phyloP scores from a whole-genome alignment of 768 basidiomycete species.

The Xerocomus spinulosus region DNA sequence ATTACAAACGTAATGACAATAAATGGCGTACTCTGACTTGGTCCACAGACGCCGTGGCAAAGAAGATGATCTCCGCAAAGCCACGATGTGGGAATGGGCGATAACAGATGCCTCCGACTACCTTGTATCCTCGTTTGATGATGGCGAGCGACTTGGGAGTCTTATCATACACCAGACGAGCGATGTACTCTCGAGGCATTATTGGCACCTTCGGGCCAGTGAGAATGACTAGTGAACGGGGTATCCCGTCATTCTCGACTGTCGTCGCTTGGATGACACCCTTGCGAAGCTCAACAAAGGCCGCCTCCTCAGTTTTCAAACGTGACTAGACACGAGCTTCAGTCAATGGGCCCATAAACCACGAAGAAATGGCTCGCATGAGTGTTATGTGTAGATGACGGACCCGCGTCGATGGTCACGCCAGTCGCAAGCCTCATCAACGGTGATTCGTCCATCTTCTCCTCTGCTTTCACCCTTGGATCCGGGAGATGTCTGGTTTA shows the following conservation, averaged over 20 bases:
- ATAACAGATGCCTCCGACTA: constrained; percentile 97
- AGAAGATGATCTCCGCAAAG: constrained; percentile 98
- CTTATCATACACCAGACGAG: constrained; percentile 86
- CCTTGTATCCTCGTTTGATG: constrained; percentile 90
- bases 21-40: constrained; percentile 80
- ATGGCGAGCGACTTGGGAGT: constrained; percentile 94
- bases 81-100: constrained; percentile 91
- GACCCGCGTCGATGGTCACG: constrained; percentile 67
- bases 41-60: constrained; percentile 92
- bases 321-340: constrained; percentile 40
- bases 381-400: constrained; percentile 39
- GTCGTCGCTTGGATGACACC: constrained; percentile 80
- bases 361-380: constrained; percentile 42
- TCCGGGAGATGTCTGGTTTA: constrained; percentile 49
- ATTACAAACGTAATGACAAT: not conserved
- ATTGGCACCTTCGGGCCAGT: constrained; percentile 98
- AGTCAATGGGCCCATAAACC: not conserved
- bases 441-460: constrained; percentile 75
- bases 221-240: constrained; percentile 77
- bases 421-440: constrained; percentile 74
- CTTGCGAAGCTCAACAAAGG: constrained; percentile 72
- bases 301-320: constrained; percentile 67
- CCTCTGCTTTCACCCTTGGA: constrained; percentile 64
- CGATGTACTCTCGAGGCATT: constrained; percentile 99
- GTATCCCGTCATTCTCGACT: constrained; percentile 76